Percentiles rank a stretch among this genome's conserved stretches.
phyloP scores from a whole-genome alignment of 331 rosid genomes.

The Dryas integrifolia region DNA sequence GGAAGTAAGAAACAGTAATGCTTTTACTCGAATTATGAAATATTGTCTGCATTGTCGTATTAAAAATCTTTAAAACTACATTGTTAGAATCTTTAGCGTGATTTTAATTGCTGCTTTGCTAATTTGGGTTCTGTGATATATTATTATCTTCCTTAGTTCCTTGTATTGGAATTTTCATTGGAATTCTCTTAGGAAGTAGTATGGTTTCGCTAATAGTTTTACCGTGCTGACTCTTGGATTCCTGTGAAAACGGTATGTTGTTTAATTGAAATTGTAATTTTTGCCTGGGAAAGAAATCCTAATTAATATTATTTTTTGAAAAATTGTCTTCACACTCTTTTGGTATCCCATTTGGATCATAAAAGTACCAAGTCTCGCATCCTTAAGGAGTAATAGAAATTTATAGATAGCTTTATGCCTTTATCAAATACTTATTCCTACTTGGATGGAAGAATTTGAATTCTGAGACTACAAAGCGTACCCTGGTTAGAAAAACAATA shows the following conservation, averaged over 20 bases:
- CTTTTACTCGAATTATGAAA: slow-evolving; percentile 8
- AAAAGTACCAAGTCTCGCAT: too few species aligned
- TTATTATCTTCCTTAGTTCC: background rate
- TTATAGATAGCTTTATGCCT: too few species aligned
- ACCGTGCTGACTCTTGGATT: background rate
- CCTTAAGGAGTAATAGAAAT: too few species aligned
- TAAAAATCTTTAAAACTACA: background rate
- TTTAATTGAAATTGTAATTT: background rate
- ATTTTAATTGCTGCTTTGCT: background rate
- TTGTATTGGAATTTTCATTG: background rate
- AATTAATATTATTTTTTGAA: background rate
- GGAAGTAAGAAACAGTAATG: slow-evolving; percentile 12
- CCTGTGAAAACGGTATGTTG: background rate
- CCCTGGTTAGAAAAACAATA: too few species aligned
- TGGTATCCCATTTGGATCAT: too few species aligned
- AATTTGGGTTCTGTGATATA: background rate
- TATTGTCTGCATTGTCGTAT: slow-evolving; percentile 1
- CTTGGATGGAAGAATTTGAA: too few species aligned
- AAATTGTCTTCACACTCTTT: background rate
- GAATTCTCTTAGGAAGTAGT: background rate
- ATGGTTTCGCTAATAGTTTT: background rate
- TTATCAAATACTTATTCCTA: too few species aligned
- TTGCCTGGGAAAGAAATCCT: background rate
- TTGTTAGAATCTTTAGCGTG: slow-evolving; percentile 18
- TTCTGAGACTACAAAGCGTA: too few species aligned